A percentile compares a stretch with the other conserved stretches of the same genome.
phyloP scores from a whole-genome alignment of 148 eudicot genomes.

The Dysphania ambrosioides region DNA sequence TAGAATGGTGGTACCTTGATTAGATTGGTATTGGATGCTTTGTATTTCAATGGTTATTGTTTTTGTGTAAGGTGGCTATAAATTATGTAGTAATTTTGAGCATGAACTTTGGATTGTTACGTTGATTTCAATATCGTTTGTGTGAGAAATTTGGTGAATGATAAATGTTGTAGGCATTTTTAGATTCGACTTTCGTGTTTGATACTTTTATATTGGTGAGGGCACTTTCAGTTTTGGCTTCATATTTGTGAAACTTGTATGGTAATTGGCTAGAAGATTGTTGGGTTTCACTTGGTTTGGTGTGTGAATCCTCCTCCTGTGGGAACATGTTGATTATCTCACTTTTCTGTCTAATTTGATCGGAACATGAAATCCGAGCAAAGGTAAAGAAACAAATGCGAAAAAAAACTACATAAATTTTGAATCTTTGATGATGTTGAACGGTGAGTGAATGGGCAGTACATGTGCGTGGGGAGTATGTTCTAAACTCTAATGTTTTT shows the following conservation, averaged over 20 bases:
- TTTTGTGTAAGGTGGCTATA: neutral
- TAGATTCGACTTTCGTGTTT: neutral
- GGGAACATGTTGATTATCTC: neutral
- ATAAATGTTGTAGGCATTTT: neutral
- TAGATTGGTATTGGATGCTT: neutral
- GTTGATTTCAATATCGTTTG: too few species aligned
- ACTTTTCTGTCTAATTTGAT: too few species aligned
- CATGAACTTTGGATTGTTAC: too few species aligned
- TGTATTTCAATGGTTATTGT: too few species aligned
- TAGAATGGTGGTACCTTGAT: neutral
- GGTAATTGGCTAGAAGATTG: neutral
- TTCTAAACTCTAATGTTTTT: neutral
- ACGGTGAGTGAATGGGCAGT: neutral
- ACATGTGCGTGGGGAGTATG: neutral
- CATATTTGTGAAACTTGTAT: too few species aligned
- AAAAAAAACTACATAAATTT: neutral
- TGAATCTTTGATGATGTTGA: neutral
- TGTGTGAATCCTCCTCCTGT: neutral
- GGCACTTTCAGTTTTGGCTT: neutral
- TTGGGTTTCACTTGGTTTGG: neutral
- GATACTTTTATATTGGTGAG: neutral
- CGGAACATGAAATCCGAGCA: too few species aligned
- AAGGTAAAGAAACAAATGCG: neutral
- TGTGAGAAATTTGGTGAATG: conserved; percentile 2
- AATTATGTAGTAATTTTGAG: too few species aligned